Conservation (phyloP, 2,329 filamentous ascomycete species). For the Phialemonium atrogriseum region DNA sequence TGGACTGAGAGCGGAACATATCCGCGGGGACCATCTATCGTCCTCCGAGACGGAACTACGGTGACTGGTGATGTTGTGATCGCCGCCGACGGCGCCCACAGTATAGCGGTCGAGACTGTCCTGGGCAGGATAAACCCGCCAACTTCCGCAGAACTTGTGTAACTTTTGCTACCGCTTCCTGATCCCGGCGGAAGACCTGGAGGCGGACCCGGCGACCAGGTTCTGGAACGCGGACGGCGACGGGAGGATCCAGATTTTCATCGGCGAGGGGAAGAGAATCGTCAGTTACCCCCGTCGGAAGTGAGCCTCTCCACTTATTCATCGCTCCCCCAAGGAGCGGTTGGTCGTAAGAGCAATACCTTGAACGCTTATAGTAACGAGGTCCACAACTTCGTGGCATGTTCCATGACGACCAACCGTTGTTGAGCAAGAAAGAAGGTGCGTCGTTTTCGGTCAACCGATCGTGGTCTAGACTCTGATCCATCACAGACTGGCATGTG, state of each 20-base stretch:
- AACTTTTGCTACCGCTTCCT: constrained; percentile 29
- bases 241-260: constrained; percentile 16
- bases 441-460: background rate
- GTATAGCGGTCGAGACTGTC: constrained; percentile 18
- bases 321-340: too few relatives aligned
- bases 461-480: background rate
- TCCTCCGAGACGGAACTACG: too few relatives aligned
- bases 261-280: constrained; percentile 16
- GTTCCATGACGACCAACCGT: constrained; percentile 17
- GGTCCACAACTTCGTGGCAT: constrained; percentile 25
- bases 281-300: constrained; percentile 21
- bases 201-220: constrained; percentile 20
- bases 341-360: too few relatives aligned
- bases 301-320: too few relatives aligned
- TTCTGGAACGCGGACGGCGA: constrained; percentile 20
- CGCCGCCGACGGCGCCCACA: constrained; percentile 36
- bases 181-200: constrained; percentile 18
- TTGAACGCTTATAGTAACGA: too few relatives aligned
- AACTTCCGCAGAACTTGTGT: constrained; percentile 15
- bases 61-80: constrained; percentile 37
- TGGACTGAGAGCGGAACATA: too few relatives aligned
- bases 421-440: constrained; percentile 12
- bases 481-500: constrained; percentile 20
- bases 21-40: too few relatives aligned
- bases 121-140: constrained; percentile 16